These are phyloP conservation scores for Vitis hybrid DNA, from an alignment of 177 flowering plant species.

Conservation along the genomic window DNA sequence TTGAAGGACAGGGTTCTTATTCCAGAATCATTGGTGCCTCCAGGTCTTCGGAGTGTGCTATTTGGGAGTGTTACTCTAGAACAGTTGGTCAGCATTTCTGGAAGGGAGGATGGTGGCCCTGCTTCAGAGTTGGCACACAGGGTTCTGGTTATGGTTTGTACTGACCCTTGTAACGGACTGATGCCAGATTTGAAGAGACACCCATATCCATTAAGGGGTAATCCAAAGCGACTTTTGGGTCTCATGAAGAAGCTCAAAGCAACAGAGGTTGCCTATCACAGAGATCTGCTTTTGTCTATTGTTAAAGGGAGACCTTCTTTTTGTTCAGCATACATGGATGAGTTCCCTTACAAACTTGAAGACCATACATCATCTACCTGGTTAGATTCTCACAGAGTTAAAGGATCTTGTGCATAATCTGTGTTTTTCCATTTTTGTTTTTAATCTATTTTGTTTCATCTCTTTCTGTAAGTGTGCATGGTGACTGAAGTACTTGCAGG, in stretches of 20 bases:
- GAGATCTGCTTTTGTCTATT: constrained; percentile 68
- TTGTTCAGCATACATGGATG: constrained; percentile 77
- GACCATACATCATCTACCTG: constrained; percentile 68
- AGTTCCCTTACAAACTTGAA: constrained; percentile 82
- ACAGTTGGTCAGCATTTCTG: constrained; percentile 60
- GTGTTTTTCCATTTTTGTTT: background rate
- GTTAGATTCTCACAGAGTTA: constrained; percentile 37
- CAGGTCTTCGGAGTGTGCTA: constrained; percentile 82
- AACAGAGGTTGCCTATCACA: constrained; percentile 63
- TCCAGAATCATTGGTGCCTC: constrained; percentile 69
- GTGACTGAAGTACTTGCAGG: constrained; percentile 64
- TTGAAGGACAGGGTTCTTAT: constrained; percentile 68
- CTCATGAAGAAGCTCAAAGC: constrained; percentile 89
- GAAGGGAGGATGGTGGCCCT: constrained; percentile 41
- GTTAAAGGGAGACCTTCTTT: constrained; percentile 63
- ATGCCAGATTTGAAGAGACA: constrained; percentile 65
- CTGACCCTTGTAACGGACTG: constrained; percentile 84
- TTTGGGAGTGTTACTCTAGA: constrained; percentile 89
- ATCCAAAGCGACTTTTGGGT: constrained; percentile 58
- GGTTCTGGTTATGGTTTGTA: constrained; percentile 71
- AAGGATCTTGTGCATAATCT: background rate
- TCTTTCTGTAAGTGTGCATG: constrained; percentile 7
- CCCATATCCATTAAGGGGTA: constrained; percentile 61
- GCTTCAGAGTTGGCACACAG: constrained; percentile 59
- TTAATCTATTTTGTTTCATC: constrained; percentile 2